Evolutionary conservation across 108 stramenopile genomes (phyloP).

Genomic region (Nannochloropsis gaditana): DNA sequence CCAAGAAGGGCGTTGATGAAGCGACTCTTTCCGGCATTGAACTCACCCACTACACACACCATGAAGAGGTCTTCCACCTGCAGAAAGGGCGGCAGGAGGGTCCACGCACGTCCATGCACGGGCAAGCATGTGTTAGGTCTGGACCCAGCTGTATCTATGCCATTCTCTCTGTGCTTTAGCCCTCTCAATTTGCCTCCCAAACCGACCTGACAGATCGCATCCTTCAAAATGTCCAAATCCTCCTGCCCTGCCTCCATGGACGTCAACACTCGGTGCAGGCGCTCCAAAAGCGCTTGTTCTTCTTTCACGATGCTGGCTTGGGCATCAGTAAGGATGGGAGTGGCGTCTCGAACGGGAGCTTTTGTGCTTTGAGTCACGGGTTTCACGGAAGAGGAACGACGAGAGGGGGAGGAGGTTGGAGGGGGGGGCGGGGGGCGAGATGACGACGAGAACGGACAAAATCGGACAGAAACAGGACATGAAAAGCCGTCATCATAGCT

Average conservation of each 20-base stretch:
- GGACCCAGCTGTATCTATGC: too few species aligned
- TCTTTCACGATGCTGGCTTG: conserved; percentile 5
- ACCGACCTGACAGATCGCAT: neutral
- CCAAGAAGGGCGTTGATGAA: too few species aligned
- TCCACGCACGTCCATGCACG: too few species aligned
- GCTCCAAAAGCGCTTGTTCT: neutral
- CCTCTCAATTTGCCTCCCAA: neutral
- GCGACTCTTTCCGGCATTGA: too few species aligned
- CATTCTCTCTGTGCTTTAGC: neutral
- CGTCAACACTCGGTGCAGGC: neutral
- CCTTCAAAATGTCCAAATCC: neutral
- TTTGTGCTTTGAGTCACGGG: conserved; percentile 38
- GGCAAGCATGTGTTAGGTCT: too few species aligned
- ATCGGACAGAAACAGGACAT: too few species aligned
- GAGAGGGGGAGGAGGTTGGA: neutral
- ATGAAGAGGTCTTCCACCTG: too few species aligned
- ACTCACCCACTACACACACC: too few species aligned
- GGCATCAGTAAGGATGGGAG: neutral
- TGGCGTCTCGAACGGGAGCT: neutral
- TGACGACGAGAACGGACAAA: too few species aligned
- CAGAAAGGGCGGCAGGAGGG: too few species aligned
- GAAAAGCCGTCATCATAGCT: too few species aligned
- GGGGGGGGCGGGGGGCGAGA: neutral
- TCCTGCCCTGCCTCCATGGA: neutral
- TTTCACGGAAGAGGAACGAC: neutral